These are phyloP conservation scores for Penicillium parvum DNA, from an alignment of 495 filamentous ascomycete genomes.

Conservation along the genomic window DNA sequence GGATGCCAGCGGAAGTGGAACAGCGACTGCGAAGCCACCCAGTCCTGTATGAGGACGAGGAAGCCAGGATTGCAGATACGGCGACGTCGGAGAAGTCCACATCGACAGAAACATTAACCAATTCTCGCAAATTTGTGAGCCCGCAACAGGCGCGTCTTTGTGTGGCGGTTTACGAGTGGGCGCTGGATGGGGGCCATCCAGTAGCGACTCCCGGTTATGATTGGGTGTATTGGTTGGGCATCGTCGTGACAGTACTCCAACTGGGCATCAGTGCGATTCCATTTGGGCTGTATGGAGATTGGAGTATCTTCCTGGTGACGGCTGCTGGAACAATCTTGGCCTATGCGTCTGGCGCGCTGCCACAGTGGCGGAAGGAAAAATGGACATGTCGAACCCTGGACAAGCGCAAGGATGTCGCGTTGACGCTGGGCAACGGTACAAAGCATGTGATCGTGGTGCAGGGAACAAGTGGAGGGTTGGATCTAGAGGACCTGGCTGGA, in stretches of 20 bases:
- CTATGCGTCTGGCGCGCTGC: conserved; percentile 28
- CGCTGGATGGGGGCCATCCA: conserved; percentile 2
- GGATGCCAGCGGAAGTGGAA: too few relatives aligned
- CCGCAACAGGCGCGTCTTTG: conserved; percentile 16
- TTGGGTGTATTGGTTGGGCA: conserved; percentile 31
- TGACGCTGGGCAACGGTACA: conserved; percentile 44
- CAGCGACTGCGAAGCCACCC: too few relatives aligned
- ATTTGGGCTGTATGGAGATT: conserved; percentile 34
- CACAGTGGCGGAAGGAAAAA: conserved; percentile 51
- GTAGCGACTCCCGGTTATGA: conserved; percentile 19
- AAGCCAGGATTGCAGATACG: too few relatives aligned
- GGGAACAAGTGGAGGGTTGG: conserved; percentile 31
- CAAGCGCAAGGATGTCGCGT: conserved; percentile 26
- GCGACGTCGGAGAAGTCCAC: too few relatives aligned
- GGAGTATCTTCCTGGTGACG: conserved; percentile 43
- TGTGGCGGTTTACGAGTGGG: conserved; percentile 17
- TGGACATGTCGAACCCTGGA: conserved; percentile 35
- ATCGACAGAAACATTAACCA: too few relatives aligned
- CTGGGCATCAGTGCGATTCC: conserved; percentile 45
- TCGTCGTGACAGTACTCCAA: conserved; percentile 37
- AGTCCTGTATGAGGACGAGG: too few relatives aligned
- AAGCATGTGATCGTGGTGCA: conserved; percentile 42
- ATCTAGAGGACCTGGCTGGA: conserved; percentile 45
- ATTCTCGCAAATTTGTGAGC: too few relatives aligned
- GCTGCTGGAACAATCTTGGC: conserved; percentile 35